A percentile compares a stretch with the other conserved stretches of the same genome.
Conservation (phyloP, 495 filamentous ascomycete species). For the Hyaloscypha hepaticicola region DNA sequence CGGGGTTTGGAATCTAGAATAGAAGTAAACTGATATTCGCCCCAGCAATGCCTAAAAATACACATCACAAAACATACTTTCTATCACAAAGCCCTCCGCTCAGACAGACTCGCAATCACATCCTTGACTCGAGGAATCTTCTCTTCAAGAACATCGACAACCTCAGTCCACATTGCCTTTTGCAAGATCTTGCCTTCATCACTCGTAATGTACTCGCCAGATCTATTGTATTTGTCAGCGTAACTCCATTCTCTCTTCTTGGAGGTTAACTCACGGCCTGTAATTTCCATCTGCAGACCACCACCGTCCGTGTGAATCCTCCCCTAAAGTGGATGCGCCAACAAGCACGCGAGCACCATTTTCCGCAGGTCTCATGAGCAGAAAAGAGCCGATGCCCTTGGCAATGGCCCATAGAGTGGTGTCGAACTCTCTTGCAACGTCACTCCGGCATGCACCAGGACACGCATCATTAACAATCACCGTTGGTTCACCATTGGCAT, state of each 20-base stretch:
- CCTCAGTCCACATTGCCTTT: slow-evolving; percentile 14
- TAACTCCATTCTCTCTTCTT: slow-evolving; percentile 7
- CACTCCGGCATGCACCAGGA: slow-evolving; percentile 27
- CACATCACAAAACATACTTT: slow-evolving; percentile 11
- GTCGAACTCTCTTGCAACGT: slow-evolving; percentile 15
- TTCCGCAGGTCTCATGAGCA: slow-evolving; percentile 14
- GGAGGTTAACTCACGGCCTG: slow-evolving; percentile 10
- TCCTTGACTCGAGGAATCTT: slow-evolving; percentile 18
- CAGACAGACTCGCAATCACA: slow-evolving; percentile 15
- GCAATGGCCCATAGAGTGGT: slow-evolving; percentile 10
- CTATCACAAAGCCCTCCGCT: slow-evolving; percentile 12
- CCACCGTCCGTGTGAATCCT: slow-evolving; percentile 15
- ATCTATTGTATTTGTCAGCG: slow-evolving; percentile 19
- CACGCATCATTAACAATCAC: slow-evolving; percentile 50
- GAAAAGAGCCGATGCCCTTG: slow-evolving; percentile 9
- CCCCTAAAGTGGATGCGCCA: slow-evolving; percentile 15
- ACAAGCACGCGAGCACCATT: slow-evolving; percentile 18
- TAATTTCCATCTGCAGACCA: slow-evolving; percentile 19
- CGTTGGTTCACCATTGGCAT: slow-evolving; percentile 14
- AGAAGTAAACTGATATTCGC: slow-evolving; percentile 15
- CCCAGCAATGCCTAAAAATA: slow-evolving; percentile 14
- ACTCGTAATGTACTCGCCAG: slow-evolving; percentile 14
- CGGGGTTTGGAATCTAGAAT: slow-evolving; percentile 13
- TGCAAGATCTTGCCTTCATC: slow-evolving; percentile 16
- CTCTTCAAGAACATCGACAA: slow-evolving; percentile 15